Evolutionary conservation across 306 rosid genomes (phyloP).

Genomic region (Dalbergia oliveri): DNA sequence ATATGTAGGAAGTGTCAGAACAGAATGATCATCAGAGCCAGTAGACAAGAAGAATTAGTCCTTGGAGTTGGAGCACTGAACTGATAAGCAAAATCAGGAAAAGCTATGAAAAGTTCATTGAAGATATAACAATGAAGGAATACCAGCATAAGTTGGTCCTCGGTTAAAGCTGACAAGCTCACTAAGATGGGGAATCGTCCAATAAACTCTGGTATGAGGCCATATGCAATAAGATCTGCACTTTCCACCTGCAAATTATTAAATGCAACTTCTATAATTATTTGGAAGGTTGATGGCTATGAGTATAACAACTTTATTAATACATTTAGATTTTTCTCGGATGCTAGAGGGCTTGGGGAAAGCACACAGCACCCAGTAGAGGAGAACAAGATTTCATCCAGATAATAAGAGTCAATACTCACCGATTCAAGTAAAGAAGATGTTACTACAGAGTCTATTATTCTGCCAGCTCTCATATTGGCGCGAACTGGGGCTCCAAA

Average conservation of each 20-base stretch:
- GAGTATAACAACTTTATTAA: not conserved
- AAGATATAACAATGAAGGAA: conserved; percentile 22
- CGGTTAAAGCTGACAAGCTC: conserved; percentile 87
- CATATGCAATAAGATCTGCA: conserved; percentile 93
- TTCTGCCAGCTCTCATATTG: conserved; percentile 78
- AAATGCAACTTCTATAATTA: conserved; percentile 39
- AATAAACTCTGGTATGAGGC: conserved; percentile 98
- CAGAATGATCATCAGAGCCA: conserved; percentile 23
- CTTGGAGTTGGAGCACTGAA: not conserved
- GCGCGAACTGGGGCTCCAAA: conserved; percentile 98
- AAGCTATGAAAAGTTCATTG: conserved; percentile 1
- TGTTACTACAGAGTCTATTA: conserved; percentile 72
- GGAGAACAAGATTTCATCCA: not conserved
- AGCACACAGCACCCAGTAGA: conserved; percentile 28
- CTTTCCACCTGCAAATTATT: conserved; percentile 86
- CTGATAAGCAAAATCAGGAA: conserved; percentile 26
- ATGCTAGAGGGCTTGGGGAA: conserved; percentile 16
- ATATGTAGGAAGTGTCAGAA: conserved; percentile 8
- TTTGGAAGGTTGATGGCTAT: conserved; percentile 27
- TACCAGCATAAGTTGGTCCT: conserved; percentile 97
- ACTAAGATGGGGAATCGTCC: conserved; percentile 97
- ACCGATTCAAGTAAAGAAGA: conserved; percentile 92
- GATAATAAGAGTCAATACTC: conserved; percentile 48
- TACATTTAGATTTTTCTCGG: conserved; percentile 8
- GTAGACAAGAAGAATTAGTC: conserved; percentile 28